Evolutionary conservation across 106 monocot species (phyloP).

Genomic region (Gastrodia elata): DNA sequence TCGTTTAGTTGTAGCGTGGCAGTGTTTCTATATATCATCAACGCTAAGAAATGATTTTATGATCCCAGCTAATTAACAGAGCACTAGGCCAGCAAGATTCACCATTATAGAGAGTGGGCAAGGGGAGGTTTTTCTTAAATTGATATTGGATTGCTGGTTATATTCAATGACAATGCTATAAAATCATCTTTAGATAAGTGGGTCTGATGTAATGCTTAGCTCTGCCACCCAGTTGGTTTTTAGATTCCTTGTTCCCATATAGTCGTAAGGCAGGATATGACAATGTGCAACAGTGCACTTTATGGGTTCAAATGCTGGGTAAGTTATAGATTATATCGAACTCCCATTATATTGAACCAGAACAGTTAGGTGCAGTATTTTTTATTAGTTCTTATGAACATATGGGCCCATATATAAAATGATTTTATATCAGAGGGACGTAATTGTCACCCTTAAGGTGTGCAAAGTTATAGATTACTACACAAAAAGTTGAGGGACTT

Average conservation of each 20-base stretch:
- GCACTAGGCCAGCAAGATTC: neutral
- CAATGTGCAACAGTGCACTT: neutral
- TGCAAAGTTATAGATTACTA: neutral
- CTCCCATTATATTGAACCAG: neutral
- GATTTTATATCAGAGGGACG: neutral
- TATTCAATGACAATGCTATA: neutral
- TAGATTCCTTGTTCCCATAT: neutral
- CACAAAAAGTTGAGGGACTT: neutral
- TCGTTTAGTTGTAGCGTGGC: neutral
- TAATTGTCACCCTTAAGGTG: neutral
- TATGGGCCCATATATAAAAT: neutral
- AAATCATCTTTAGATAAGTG: neutral
- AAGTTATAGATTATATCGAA: neutral
- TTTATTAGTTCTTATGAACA: neutral
- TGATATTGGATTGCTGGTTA: neutral
- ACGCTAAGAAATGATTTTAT: neutral
- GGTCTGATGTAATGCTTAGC: neutral
- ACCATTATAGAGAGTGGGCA: neutral
- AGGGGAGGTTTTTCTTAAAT: neutral
- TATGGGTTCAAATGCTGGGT: neutral
- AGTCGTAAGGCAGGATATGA: neutral
- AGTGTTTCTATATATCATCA: neutral
- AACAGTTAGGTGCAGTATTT: neutral
- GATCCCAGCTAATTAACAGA: neutral
- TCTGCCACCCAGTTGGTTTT: neutral